Conservation (phyloP, 495 filamentous ascomycete species). For the Geopyxis carbonaria region DNA sequence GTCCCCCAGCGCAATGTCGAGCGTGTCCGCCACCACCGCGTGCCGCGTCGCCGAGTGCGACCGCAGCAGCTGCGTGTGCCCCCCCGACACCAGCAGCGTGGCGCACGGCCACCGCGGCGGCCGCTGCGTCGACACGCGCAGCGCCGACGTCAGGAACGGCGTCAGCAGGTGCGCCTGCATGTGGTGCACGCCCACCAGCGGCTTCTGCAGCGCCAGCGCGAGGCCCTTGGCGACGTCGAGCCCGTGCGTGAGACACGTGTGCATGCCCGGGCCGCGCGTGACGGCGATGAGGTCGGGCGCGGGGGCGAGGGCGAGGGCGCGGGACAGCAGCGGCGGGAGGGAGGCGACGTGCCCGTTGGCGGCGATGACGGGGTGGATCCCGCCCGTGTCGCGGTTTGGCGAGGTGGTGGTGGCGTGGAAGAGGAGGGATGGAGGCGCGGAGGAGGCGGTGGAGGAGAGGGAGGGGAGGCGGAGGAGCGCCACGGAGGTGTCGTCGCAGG, state of each 20-base stretch:
- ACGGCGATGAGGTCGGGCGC: slow-evolving; percentile 64
- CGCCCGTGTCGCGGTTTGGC: slow-evolving; percentile 49
- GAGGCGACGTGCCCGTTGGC: slow-evolving; percentile 53
- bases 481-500: slow-evolving; percentile 94
- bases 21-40: slow-evolving; percentile 47
- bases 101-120: slow-evolving; percentile 60
- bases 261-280: slow-evolving; percentile 83
- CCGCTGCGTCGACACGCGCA: slow-evolving; percentile 21
- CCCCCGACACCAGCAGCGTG: slow-evolving; percentile 78
- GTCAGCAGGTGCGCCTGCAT: slow-evolving; percentile 96
- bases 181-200: slow-evolving; percentile 74
- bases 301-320: slow-evolving; percentile 43
- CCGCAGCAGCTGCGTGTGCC: slow-evolving; percentile 72
- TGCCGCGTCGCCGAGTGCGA: slow-evolving; percentile 51
- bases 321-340: slow-evolving; percentile 46
- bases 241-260: slow-evolving; percentile 51
- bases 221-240: slow-evolving; percentile 79
- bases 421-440: slow-evolving; percentile 37
- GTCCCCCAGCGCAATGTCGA: slow-evolving; percentile 69
- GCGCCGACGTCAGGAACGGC: slow-evolving; percentile 54
- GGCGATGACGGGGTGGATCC: slow-evolving; percentile 61
- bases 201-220: slow-evolving; percentile 62
- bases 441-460: slow-evolving; percentile 30
- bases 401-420: slow-evolving; percentile 74
- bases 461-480: slow-evolving; percentile 52